phyloP scores from a whole-genome alignment of 441 rosid genomes.

The Gossypium laxum region DNA sequence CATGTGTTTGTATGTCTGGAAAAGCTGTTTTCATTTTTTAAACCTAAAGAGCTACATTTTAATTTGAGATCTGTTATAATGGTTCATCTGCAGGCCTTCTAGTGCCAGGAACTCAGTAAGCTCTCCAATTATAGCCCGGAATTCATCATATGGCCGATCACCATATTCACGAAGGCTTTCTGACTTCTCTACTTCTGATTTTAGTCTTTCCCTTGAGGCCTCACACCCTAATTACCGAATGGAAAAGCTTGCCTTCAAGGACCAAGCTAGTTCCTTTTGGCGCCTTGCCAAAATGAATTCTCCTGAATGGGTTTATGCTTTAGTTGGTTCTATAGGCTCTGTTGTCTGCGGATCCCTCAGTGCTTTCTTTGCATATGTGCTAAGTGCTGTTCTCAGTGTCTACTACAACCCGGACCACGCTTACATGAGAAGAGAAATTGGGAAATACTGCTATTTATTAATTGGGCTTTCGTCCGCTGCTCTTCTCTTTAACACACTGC shows the following conservation, averaged over 20 bases:
- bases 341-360: conserved; percentile 83
- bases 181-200: conserved; percentile 94
- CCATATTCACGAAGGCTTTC: conserved; percentile 92
- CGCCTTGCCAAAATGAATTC: conserved; percentile 95
- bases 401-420: conserved; percentile 73
- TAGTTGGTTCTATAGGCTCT: conserved; percentile 85
- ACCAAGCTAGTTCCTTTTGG: conserved; percentile 84
- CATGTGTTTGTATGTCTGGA: not conserved
- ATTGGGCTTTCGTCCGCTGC: conserved; percentile 92
- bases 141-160: conserved; percentile 93
- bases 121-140: conserved; percentile 90
- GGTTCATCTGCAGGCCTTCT: conserved; percentile 61
- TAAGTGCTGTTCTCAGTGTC: conserved; percentile 79
- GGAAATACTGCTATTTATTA: conserved; percentile 70
- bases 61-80: not conserved
- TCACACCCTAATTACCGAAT: conserved; percentile 59
- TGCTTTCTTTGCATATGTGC: conserved; percentile 91
- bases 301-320: conserved; percentile 92
- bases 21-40: no score
- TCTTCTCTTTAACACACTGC: conserved; percentile 75
- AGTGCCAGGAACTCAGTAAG: conserved; percentile 97
- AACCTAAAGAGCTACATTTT: no score
- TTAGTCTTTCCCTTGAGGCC: conserved; percentile 78
- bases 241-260: conserved; percentile 84
- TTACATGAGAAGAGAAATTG: conserved; percentile 74